Evolutionary conservation across 805 yeast genomes (phyloP), one percentile per base, ranked within the genome.

Genomic region (Saccharomyces jurei): DNA sequence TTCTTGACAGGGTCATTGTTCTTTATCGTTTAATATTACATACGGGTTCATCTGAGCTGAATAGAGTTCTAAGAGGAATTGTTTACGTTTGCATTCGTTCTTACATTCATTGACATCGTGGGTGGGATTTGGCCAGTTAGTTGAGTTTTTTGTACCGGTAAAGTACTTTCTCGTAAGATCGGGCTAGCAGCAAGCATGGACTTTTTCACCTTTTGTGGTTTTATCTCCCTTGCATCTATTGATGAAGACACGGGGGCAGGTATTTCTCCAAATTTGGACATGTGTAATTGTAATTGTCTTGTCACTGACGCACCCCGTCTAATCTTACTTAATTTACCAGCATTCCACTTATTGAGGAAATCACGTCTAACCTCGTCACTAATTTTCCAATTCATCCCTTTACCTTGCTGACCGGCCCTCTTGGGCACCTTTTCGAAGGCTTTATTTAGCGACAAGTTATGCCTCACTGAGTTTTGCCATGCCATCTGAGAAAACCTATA

Each of bases 321-420:
- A 17, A 81, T 77, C 63, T 86, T 86, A 63, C 81, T 79, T 48
- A 86, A 71, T 41, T 84, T 78, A 9, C 96, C 96, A 52, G 80
- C 81, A 53, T 81, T 81, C 73, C 91, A 83, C 73, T 89, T 87
- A 60, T 78, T 80, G 68, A 92, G 71, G 63, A 91, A 91, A 60
- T 94, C 98, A 50, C 83, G 83, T 62, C 86, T 83, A 69, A 87
- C 90, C 49, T 82, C 74, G 48, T 89, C 94, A 57, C 89, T 82
- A 54, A 94, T 91, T 73, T 89, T 95, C 99, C 99, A 94, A 71
- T 90, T 90, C 94, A 92, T 91, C 57, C 98, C 98, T 70, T 92
- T 94, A n/a, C 98, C 97, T 0, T 97, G 96, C 71, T 91, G 96
- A 67, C 88, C 84, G 26, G 94, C 88, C 66, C 86, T 81, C 63